A percentile compares a stretch with the other conserved stretches of the same genome.
Evolutionary conservation across 1,284 basidiomycete genomes (phyloP).

Genomic region (Fomitopsis palustris): DNA sequence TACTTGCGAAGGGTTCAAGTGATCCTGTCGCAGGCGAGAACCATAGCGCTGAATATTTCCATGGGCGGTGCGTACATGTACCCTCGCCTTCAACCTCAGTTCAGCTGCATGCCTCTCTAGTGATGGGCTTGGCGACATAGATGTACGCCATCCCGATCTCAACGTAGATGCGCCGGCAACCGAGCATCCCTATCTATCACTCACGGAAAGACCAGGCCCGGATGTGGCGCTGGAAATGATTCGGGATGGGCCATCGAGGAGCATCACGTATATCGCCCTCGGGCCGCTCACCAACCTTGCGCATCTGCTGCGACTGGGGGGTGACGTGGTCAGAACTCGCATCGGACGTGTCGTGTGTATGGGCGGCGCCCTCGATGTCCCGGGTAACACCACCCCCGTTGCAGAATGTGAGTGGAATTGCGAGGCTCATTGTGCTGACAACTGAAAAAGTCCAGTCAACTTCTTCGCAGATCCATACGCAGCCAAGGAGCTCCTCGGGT

Average conservation of each 20-base stretch:
- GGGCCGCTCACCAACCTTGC: slow-evolving; percentile 91
- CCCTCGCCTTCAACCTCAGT: slow-evolving; percentile 1
- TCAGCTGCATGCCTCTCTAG: slow-evolving; percentile 31
- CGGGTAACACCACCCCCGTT: slow-evolving; percentile 83
- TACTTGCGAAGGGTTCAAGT: slow-evolving; percentile 66
- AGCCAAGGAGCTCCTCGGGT: slow-evolving; percentile 60
- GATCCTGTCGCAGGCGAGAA: slow-evolving; percentile 75
- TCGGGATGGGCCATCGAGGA: slow-evolving; percentile 50
- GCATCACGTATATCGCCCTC: slow-evolving; percentile 80
- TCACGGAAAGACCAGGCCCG: slow-evolving; percentile 48
- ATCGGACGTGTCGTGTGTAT: slow-evolving; percentile 82
- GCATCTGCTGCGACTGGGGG: slow-evolving; percentile 57
- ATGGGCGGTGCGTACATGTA: slow-evolving; percentile 52
- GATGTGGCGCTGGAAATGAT: slow-evolving; percentile 74
- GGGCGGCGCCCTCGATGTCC: slow-evolving; percentile 95
- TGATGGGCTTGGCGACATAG: slow-evolving; percentile 80
- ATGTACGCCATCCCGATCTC: slow-evolving; percentile 73
- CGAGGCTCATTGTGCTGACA: no score
- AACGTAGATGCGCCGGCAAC: slow-evolving; percentile 35
- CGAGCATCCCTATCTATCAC: slow-evolving; percentile 46
- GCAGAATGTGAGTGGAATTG: slow-evolving; percentile 63
- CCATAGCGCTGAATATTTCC: slow-evolving; percentile 87
- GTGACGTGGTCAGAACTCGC: slow-evolving; percentile 50
- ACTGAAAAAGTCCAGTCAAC: slow-evolving; percentile 59
- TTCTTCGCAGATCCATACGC: slow-evolving; percentile 93